Conservation (phyloP, 768 basidiomycete species). For the Lactarius evosmus region DNA sequence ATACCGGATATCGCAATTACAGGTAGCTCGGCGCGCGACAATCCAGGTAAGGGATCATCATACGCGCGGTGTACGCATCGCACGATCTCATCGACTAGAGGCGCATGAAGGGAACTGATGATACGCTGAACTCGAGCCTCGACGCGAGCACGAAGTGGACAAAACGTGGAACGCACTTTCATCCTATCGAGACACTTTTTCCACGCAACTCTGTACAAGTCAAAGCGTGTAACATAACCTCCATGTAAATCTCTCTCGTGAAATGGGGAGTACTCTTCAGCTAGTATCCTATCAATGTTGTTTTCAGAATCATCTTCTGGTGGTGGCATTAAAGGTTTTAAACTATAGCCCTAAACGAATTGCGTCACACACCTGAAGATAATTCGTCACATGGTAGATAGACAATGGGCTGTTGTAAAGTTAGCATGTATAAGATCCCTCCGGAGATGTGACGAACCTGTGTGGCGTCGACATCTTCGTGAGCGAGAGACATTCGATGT, state of each 20-base stretch:
- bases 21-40: slow-evolving; percentile 29
- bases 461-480: slow-evolving; percentile 23
- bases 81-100: slow-evolving; percentile 22
- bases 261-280: slow-evolving; percentile 21
- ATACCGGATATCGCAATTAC: slow-evolving; percentile 25
- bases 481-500: slow-evolving; percentile 12
- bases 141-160: neutral
- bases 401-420: slow-evolving; percentile 16
- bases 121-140: slow-evolving; percentile 18
- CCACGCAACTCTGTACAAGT: slow-evolving; percentile 26
- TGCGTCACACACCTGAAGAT: slow-evolving; percentile 1
- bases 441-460: slow-evolving; percentile 13
- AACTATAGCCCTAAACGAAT: neutral
- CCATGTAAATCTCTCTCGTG: slow-evolving; percentile 25
- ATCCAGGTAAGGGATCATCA: slow-evolving; percentile 24
- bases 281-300: slow-evolving; percentile 1
- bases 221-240: slow-evolving; percentile 21
- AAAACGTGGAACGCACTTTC: slow-evolving; percentile 15
- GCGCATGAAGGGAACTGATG: slow-evolving; percentile 19
- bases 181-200: slow-evolving; percentile 24
- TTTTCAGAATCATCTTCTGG: slow-evolving; percentile 1
- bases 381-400: slow-evolving; percentile 24
- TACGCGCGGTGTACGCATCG: slow-evolving; percentile 26
- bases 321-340: neutral
- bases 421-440: neutral